Evolutionary conservation across 305 asterid species (phyloP), one percentile per base, ranked within the genome.

Genomic region (Fraxinus angustifolia): DNA sequence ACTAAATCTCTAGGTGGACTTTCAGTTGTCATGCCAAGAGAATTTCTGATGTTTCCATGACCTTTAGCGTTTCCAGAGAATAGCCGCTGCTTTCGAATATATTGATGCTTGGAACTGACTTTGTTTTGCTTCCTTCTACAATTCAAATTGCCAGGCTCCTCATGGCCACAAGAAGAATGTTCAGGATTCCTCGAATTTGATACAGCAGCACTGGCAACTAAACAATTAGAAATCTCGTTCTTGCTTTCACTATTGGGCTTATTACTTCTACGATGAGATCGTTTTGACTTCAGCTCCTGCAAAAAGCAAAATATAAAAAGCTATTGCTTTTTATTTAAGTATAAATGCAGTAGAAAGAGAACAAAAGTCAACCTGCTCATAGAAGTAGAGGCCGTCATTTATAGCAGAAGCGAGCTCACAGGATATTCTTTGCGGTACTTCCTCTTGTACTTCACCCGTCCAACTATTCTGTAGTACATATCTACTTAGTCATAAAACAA

Each of bases 1-100:
- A 95, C 90, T 35, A 97, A 89, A 87, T 91, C 93, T 85, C 90
- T 88, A 76, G 97, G 93, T 8, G 98, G 96, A 86, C 98, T 95
- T 85, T 91, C 98, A 75, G 95, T 86, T 80, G 85, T 70, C 62
- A 83, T 79, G 76, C 90, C 91, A 73, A 53, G 60, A 78, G 91
- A 76, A 82, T 79, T 91, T 81, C 86, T 86, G 79, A 79, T 83
- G 86, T 85, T 87, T 76, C 90, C 94, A 83, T 90, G 93, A 85
- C 80, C 88, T 80, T 83, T 87, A 36, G 84, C 78, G 87, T 87
- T 90, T 56, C 91, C 91, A 76, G 88, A 85, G 86, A 90, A 92
- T n/a, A 91, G 88, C 78, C 97, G 89, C 92, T 93, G 97, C 80
- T 88, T 90, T 35, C 85, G 85, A 84, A 87, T 71, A 53, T 88